Evolutionary conservation across 805 yeast species (phyloP), one percentile per base, ranked within the genome.

Genomic region (Kazachstania taianensis): DNA sequence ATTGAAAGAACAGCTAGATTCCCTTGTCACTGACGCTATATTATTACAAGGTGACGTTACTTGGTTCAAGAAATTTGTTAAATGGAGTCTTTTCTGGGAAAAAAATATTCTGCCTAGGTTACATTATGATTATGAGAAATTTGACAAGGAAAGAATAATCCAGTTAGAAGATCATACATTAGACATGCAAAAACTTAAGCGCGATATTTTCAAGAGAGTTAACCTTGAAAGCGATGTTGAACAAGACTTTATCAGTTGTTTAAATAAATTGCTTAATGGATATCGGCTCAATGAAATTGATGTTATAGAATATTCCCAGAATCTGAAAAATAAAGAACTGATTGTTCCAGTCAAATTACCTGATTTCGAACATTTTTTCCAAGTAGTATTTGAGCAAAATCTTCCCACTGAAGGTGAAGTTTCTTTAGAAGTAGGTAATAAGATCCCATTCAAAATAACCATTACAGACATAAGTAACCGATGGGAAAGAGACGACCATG

Each of bases 281-380:
- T 37, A 43, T 9, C 36, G 36, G 20, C 22, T 54, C 15, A 41
- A 41, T 14, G 46, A 42, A 15, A 40, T 48, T 14, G 58, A 54
- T 20, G 37, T 52, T n/a, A 30, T 23, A 16, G 55, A 45, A 7
- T 53, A 49, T 29, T 33, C 50, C 2, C 39, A 47, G 24, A 52
- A 53, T 32, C 16, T 53, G 22, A 17, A 30, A 9, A 38, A 45
- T 6, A 37, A 46, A 15, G 37, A 35, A 22, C 33, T 57, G 14
- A 32, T 41, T 13, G 54, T 55, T 4, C 58, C 58, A 0, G 58
- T 57, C 2, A 46, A 42, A 16, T 28, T 57, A 26, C 59, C 60
- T 4, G 41, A 37, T 19, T 39, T 48, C 29, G 49, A 44, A 14
- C 46, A 43, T 20, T 43, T 52, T 33, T 57, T 48, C 27, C 36